Conservation (phyloP, 208 protist genomes). For the Herpetomonas tarakana region DNA sequence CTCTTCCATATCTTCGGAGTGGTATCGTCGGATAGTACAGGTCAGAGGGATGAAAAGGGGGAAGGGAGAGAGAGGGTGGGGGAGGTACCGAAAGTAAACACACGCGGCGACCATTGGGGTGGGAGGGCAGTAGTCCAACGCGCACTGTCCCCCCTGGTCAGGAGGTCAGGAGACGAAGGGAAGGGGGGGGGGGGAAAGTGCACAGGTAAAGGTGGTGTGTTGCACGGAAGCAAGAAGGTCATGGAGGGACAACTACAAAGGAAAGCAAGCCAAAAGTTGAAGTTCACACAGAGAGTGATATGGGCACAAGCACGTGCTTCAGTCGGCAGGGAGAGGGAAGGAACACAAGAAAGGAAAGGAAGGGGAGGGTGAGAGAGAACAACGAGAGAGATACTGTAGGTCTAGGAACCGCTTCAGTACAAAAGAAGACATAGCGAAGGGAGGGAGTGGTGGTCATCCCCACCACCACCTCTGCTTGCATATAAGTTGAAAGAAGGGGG, state of each 20-base stretch:
- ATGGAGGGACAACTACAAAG: background rate
- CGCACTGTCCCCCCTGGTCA: background rate
- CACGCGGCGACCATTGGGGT: no score
- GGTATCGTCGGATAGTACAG: no score
- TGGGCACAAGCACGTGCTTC: no score
- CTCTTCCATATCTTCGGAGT: no score
- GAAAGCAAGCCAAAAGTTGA: background rate
- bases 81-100: no score
- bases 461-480: background rate
- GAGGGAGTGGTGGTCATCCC: background rate
- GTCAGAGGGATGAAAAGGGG: background rate
- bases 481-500: no score
- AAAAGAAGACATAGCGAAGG: slow-evolving; percentile 9
- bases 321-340: no score
- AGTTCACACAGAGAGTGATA: background rate
- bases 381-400: background rate
- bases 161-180: no score
- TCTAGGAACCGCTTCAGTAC: background rate
- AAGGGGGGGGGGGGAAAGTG: background rate
- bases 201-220: background rate
- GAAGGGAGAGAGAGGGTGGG: background rate
- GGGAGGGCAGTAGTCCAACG: no score
- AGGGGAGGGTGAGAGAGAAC: background rate
- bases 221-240: background rate
- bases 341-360: slow-evolving; percentile 5